Conservation (phyloP, 1,139 yeast genomes). For the Protomyces arabidopsidicola region DNA sequence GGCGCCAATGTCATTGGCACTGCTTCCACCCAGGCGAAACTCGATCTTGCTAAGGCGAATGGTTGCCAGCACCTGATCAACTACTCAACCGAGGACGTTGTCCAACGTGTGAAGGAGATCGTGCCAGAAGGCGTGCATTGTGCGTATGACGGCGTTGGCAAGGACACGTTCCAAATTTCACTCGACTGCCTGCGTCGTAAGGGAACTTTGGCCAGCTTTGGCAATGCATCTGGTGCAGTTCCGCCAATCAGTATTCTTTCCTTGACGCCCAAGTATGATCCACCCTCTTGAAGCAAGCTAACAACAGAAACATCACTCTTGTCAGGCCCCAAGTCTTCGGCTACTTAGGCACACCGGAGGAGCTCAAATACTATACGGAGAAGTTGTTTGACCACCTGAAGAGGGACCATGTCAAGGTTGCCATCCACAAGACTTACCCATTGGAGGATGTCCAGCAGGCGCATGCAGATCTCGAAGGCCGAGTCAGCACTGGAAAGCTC, state of each 20-base stretch:
- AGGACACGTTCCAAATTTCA: slow-evolving; percentile 65
- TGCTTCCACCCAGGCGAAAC: slow-evolving; percentile 64
- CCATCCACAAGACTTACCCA: slow-evolving; percentile 54
- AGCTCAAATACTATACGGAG: slow-evolving; percentile 53
- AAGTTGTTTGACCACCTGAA: slow-evolving; percentile 48
- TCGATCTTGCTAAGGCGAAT: slow-evolving; percentile 49
- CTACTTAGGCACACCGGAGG: slow-evolving; percentile 53
- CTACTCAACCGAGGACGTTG: slow-evolving; percentile 55
- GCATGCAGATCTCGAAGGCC: slow-evolving; percentile 60
- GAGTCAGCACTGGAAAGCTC: slow-evolving; percentile 75
- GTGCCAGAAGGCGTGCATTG: slow-evolving; percentile 75
- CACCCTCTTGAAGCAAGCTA: slow-evolving; percentile 29
- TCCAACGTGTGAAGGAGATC: slow-evolving; percentile 55
- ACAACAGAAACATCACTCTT: background rate
- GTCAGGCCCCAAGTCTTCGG: slow-evolving; percentile 58
- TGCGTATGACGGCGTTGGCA: slow-evolving; percentile 76
- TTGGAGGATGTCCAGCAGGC: slow-evolving; percentile 62
- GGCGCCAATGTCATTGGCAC: slow-evolving; percentile 83
- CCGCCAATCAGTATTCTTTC: slow-evolving; percentile 13
- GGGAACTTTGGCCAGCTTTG: slow-evolving; percentile 72
- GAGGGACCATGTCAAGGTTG: slow-evolving; percentile 50
- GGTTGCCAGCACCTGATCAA: slow-evolving; percentile 77
- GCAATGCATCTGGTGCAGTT: slow-evolving; percentile 52
- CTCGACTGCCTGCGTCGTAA: slow-evolving; percentile 58
- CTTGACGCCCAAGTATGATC: slow-evolving; percentile 56